Conservation (phyloP, 164 flowering plant species). For the Annona cherimola region DNA sequence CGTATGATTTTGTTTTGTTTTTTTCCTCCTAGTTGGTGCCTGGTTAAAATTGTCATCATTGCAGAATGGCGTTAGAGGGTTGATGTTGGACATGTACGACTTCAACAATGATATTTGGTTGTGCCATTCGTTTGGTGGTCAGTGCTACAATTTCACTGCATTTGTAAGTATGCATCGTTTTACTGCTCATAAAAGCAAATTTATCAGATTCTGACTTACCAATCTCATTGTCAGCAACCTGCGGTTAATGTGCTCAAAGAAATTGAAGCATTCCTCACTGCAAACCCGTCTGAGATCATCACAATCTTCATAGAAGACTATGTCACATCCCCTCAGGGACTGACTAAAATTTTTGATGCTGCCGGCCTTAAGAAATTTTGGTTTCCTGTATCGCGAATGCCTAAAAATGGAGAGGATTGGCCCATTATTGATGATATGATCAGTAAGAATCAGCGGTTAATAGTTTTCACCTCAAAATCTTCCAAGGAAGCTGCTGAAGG, state of each 20-base stretch:
- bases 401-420: conserved; percentile 77
- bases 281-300: conserved; percentile 62
- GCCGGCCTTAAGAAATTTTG: conserved; percentile 77
- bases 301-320: conserved; percentile 80
- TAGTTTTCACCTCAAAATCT: conserved; percentile 82
- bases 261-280: conserved; percentile 50
- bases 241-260: conserved; percentile 62
- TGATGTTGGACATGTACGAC: conserved; percentile 90
- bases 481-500: conserved; percentile 88
- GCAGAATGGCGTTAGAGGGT: conserved; percentile 93
- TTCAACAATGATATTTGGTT: conserved; percentile 77
- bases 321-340: conserved; percentile 66
- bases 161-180: conserved; percentile 48
- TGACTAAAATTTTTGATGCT: conserved; percentile 66
- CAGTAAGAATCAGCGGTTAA: conserved; percentile 59
- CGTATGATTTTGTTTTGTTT: background rate
- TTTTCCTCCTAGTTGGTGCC: background rate
- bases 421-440: conserved; percentile 84
- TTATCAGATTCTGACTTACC: conserved; percentile 9
- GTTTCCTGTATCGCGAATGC: conserved; percentile 90
- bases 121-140: conserved; percentile 77
- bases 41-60: conserved; percentile 5
- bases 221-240: conserved; percentile 52
- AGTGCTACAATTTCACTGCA: conserved; percentile 73
- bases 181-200: background rate